phyloP scores from a whole-genome alignment of 495 filamentous ascomycete genomes.

The Talaromyces wortmannii region DNA sequence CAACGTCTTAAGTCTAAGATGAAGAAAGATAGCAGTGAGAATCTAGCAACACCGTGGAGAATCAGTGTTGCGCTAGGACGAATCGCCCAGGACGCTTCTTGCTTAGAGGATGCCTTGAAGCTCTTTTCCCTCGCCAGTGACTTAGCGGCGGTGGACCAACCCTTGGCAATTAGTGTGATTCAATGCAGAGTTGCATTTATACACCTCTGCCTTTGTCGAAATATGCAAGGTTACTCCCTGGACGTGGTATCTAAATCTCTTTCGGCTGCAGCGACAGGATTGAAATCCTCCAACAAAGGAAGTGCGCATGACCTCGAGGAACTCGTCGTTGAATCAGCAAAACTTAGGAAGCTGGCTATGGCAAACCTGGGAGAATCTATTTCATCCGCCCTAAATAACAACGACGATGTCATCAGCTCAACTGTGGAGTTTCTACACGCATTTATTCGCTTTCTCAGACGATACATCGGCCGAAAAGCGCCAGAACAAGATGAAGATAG shows the following conservation, averaged over 20 bases:
- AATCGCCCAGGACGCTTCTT: slow-evolving; percentile 38
- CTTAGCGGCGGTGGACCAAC: slow-evolving; percentile 24
- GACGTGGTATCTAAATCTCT: slow-evolving; percentile 17
- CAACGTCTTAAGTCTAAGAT: slow-evolving; percentile 27
- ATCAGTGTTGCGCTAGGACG: slow-evolving; percentile 31
- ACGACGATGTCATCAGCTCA: slow-evolving; percentile 10
- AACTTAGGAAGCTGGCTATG: slow-evolving; percentile 53
- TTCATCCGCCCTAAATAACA: slow-evolving; percentile 14
- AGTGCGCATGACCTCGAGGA: slow-evolving; percentile 62
- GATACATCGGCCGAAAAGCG: slow-evolving; percentile 34
- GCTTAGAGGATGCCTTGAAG: slow-evolving; percentile 35
- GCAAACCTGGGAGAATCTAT: slow-evolving; percentile 39
- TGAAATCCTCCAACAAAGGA: slow-evolving; percentile 57
- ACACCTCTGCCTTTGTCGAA: slow-evolving; percentile 22
- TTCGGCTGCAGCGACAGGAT: slow-evolving; percentile 31
- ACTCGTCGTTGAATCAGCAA: slow-evolving; percentile 56
- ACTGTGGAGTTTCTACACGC: slow-evolving; percentile 32
- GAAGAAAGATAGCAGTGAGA: background rate
- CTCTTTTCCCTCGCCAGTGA: slow-evolving; percentile 26
- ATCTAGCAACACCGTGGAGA: slow-evolving; percentile 6
- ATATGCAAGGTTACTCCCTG: slow-evolving; percentile 14
- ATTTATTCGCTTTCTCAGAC: slow-evolving; percentile 36
- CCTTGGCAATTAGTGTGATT: slow-evolving; percentile 28
- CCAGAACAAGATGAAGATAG: slow-evolving; percentile 21
- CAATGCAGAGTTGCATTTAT: slow-evolving; percentile 37